These are phyloP conservation scores for Cutaneotrichosporon mucoides DNA, from an alignment of 1,284 basidiomycete species.

Conservation along the genomic window DNA sequence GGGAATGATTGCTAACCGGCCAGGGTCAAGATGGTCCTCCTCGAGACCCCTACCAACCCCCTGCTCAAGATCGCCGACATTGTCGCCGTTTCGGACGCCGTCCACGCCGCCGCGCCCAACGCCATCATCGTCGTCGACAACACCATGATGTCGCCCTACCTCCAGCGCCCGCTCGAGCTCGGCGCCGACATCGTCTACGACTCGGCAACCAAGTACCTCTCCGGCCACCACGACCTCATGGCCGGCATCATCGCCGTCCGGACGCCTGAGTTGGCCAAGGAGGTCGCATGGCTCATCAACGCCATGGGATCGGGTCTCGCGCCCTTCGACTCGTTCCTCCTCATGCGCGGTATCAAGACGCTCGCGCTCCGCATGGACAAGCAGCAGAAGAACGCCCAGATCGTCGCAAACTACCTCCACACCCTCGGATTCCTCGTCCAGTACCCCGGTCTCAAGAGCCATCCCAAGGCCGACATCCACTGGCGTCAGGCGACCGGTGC, in stretches of 20 bases:
- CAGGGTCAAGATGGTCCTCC: slow-evolving; percentile 73
- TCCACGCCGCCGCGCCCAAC: slow-evolving; percentile 73
- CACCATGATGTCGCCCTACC: slow-evolving; percentile 99
- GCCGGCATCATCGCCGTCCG: slow-evolving; percentile 91
- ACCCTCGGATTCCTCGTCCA: slow-evolving; percentile 86
- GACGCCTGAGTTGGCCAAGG: slow-evolving; percentile 82
- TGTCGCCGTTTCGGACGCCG: slow-evolving; percentile 69
- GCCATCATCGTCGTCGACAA: slow-evolving; percentile 93
- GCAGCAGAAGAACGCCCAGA: slow-evolving; percentile 77
- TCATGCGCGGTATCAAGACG: slow-evolving; percentile 94
- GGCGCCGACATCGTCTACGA: slow-evolving; percentile 98
- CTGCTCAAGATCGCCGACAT: slow-evolving; percentile 94
- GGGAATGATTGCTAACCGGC: slow-evolving; percentile 8
- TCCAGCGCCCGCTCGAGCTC: slow-evolving; percentile 91
- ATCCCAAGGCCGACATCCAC: slow-evolving; percentile 83
- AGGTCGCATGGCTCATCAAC: slow-evolving; percentile 89
- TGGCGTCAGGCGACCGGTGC: slow-evolving; percentile 81
- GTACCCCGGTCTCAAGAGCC: slow-evolving; percentile 83
- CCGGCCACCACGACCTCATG: slow-evolving; percentile 99
- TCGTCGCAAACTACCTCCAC: slow-evolving; percentile 83
- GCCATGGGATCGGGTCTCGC: slow-evolving; percentile 95
- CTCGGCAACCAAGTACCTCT: slow-evolving; percentile 95
- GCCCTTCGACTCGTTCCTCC: slow-evolving; percentile 93
- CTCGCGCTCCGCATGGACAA: slow-evolving; percentile 95
- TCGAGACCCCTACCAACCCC: slow-evolving; percentile 97